Conservation (phyloP, 257 asterid genomes). For the Solanum ossicruentum region DNA sequence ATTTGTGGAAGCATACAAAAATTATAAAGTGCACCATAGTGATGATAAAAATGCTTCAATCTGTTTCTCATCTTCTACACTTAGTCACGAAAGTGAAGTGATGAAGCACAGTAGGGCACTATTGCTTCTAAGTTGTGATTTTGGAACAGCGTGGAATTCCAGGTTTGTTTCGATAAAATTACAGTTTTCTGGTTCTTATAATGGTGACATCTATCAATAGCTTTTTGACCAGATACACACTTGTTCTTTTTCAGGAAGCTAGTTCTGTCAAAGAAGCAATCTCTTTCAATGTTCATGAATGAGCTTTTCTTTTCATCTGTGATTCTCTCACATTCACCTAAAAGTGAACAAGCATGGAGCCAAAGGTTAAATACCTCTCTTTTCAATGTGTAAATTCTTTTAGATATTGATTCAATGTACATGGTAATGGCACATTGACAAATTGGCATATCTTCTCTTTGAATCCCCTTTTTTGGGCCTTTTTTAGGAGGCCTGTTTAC, state of each 20-base stretch:
- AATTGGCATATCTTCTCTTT: background rate
- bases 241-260: constrained; percentile 43
- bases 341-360: constrained; percentile 95
- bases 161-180: constrained; percentile 23
- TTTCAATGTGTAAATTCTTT: background rate
- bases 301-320: constrained; percentile 60
- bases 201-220: background rate
- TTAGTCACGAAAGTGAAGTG: constrained; percentile 33
- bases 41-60: constrained; percentile 11
- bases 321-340: constrained; percentile 73
- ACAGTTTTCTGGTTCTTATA: background rate
- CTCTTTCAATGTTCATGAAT: constrained; percentile 31
- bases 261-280: constrained; percentile 40
- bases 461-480: background rate
- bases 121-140: constrained; percentile 72
- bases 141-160: constrained; percentile 91
- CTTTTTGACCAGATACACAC: background rate
- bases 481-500: background rate
- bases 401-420: background rate
- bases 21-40: constrained; percentile 17
- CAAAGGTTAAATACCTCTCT: constrained; percentile 41
- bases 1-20: constrained; percentile 41
- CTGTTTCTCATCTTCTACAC: constrained; percentile 2
- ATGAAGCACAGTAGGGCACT: constrained; percentile 85
- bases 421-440: background rate